Conservation (phyloP, 257 asterid species). For the Schizonepeta tenuifolia region DNA sequence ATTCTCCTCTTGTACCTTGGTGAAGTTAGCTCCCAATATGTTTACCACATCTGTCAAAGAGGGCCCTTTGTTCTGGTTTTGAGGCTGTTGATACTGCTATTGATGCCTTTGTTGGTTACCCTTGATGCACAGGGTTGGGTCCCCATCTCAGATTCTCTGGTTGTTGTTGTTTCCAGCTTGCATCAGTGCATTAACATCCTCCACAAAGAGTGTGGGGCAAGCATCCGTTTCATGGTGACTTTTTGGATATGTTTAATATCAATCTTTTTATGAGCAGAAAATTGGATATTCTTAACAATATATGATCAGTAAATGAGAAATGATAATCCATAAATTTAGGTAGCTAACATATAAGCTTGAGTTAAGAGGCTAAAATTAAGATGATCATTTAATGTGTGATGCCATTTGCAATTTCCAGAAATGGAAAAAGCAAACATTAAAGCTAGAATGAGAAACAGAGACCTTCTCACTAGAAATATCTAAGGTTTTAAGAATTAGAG, state of each 20-base stretch:
- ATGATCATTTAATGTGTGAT: not conserved
- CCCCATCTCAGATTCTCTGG: too few relatives aligned
- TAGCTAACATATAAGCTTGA: not conserved
- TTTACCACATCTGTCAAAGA: too few relatives aligned
- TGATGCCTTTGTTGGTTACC: too few relatives aligned
- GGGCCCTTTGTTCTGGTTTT: too few relatives aligned
- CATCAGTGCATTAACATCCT: too few relatives aligned
- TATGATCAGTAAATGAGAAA: not conserved
- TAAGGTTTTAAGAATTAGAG: not conserved
- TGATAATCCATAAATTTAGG: not conserved
- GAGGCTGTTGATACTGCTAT: too few relatives aligned
- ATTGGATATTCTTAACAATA: not conserved
- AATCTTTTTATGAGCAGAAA: not conserved
- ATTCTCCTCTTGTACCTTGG: too few relatives aligned
- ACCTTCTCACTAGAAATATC: slow-evolving; percentile 12
- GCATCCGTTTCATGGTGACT: too few relatives aligned
- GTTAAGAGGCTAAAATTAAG: not conserved
- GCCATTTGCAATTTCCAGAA: slow-evolving; percentile 19
- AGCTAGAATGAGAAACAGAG: slow-evolving; percentile 10
- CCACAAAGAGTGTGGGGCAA: too few relatives aligned
- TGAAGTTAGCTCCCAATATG: too few relatives aligned
- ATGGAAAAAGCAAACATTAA: slow-evolving; percentile 19
- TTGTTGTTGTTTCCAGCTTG: too few relatives aligned
- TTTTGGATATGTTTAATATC: not conserved
- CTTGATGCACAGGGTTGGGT: too few relatives aligned